Evolutionary conservation across 805 yeast species (phyloP).

Genomic region (Zygosaccharomyces pseudorouxii): DNA sequence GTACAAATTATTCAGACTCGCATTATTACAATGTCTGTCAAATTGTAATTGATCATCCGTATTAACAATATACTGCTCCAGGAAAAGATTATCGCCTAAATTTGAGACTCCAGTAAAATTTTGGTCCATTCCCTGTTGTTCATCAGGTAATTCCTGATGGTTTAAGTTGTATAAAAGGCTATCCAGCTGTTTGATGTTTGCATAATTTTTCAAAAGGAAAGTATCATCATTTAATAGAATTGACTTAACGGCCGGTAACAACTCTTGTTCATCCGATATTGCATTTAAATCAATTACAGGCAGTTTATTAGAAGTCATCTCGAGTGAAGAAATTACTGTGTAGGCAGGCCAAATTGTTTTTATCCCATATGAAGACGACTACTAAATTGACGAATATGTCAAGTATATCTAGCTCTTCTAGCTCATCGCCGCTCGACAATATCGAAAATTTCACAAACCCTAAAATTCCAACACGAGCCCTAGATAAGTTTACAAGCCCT

Average conservation of each 20-base stretch:
- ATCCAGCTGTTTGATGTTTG: conserved; percentile 22
- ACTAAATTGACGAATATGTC: neutral
- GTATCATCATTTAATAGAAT: conserved; percentile 25
- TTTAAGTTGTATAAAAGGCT: conserved; percentile 11
- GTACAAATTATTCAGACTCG: conserved; percentile 15
- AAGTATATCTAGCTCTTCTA: neutral
- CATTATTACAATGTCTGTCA: conserved; percentile 16
- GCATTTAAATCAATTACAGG: conserved; percentile 28
- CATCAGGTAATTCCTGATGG: conserved; percentile 10
- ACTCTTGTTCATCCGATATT: conserved; percentile 24
- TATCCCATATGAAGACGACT: too few species aligned
- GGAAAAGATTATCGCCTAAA: conserved; percentile 12
- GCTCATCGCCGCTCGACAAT: neutral
- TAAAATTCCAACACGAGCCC: neutral
- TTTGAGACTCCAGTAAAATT: conserved; percentile 27
- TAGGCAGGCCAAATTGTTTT: too few species aligned
- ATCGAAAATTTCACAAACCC: neutral
- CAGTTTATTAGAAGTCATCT: conserved; percentile 4
- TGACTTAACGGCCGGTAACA: conserved; percentile 22
- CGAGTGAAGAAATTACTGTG: neutral
- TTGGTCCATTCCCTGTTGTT: conserved; percentile 25
- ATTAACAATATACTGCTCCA: conserved; percentile 30
- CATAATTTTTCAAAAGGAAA: conserved; percentile 31
- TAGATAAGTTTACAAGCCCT: neutral
- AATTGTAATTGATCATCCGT: conserved; percentile 19